A percentile compares a stretch with the other conserved stretches of the same genome.
Evolutionary conservation across 2,329 filamentous ascomycete genomes (phyloP).

Genomic region (Zymoseptoria brevis): DNA sequence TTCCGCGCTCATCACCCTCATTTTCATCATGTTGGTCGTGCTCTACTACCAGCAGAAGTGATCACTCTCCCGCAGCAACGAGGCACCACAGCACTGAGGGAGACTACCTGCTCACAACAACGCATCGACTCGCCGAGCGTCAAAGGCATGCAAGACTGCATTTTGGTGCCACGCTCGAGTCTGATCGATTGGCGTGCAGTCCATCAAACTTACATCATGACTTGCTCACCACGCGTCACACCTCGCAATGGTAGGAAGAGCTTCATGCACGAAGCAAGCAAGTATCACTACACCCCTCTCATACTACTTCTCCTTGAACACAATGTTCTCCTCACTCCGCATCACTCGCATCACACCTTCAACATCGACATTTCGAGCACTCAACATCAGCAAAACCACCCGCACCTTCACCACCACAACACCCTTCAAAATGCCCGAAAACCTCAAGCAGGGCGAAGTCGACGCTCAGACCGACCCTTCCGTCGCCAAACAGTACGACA

Average conservation of each 20-base stretch:
- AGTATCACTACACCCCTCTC: not conserved
- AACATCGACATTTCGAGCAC: not conserved
- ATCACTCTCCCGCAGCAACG: not conserved
- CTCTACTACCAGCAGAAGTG: not conserved
- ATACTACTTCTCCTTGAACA: not conserved
- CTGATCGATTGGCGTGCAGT: not conserved
- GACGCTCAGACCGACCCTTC: slow-evolving; percentile 39
- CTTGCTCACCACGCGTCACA: not conserved
- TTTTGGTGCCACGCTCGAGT: not conserved
- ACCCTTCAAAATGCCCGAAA: slow-evolving; percentile 38
- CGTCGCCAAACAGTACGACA: slow-evolving; percentile 44
- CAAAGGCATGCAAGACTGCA: not conserved
- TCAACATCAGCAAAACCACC: not conserved
- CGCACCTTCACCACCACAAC: slow-evolving; percentile 11
- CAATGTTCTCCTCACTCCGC: not conserved
- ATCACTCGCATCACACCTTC: not conserved
- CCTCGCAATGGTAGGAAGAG: not conserved
- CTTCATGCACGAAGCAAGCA: not conserved
- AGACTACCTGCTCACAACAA: not conserved
- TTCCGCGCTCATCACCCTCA: not conserved
- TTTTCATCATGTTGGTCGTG: not conserved
- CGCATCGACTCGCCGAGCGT: not conserved
- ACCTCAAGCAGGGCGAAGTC: slow-evolving; percentile 34
- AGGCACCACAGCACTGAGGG: not conserved
- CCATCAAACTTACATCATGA: not conserved